Evolutionary conservation across 768 basidiomycete genomes (phyloP).

Genomic region (Hirschioporus abietinus): DNA sequence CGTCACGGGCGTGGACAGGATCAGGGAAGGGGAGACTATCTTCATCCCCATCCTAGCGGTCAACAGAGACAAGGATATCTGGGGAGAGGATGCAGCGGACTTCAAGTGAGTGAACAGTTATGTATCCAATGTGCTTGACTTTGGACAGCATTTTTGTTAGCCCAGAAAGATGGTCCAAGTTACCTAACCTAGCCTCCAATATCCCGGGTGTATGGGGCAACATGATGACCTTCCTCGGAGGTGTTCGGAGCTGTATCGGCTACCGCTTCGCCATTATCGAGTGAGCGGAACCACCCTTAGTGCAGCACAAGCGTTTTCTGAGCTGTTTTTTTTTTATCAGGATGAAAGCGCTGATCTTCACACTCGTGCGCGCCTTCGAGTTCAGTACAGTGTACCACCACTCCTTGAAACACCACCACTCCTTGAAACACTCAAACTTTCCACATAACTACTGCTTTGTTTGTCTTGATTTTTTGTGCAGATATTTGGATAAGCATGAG

Average conservation of each 20-base stretch:
- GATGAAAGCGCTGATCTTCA: constrained; percentile 14
- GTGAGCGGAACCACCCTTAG: not conserved
- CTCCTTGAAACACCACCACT: too few species aligned
- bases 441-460: too few species aligned
- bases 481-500: too few species aligned
- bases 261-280: constrained; percentile 24
- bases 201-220: constrained; percentile 23
- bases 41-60: constrained; percentile 26
- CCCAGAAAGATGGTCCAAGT: constrained; percentile 25
- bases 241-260: constrained; percentile 24
- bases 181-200: constrained; percentile 10
- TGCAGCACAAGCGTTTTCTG: not conserved
- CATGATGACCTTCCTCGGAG: constrained; percentile 25
- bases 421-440: too few species aligned
- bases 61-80: constrained; percentile 26
- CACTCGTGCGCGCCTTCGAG: constrained; percentile 12
- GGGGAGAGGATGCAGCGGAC: constrained; percentile 33
- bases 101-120: constrained; percentile 21
- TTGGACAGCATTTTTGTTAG: constrained; percentile 10
- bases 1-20: not conserved
- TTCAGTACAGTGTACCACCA: too few species aligned
- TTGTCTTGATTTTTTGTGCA: too few species aligned
- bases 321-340: not conserved
- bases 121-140: not conserved
- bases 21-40: constrained; percentile 22